Percentiles rank a stretch among this genome's conserved stretches.
Conservation (phyloP, 2,329 filamentous ascomycete genomes). For the Apiospora marii region DNA sequence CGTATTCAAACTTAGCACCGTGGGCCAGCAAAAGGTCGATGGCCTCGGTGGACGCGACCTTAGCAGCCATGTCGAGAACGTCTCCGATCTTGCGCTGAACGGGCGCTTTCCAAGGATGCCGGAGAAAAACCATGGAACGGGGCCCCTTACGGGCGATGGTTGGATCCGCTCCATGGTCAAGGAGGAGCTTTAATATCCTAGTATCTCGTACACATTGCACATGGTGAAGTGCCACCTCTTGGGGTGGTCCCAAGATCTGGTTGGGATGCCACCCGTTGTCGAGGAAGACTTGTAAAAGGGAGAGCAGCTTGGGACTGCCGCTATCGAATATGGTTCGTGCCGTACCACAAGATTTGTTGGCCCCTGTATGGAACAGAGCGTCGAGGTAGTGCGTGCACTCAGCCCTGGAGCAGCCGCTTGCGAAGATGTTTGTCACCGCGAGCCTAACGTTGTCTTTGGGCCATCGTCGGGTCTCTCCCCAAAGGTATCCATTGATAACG, state of each 20-base stretch:
- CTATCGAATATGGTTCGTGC: too few relatives aligned
- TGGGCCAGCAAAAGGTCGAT: constrained; percentile 14
- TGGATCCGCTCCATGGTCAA: constrained; percentile 13
- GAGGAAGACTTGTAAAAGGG: background rate
- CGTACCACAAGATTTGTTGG: too few relatives aligned
- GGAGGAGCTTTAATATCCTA: background rate
- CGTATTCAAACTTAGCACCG: constrained; percentile 22
- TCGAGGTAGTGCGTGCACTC: too few relatives aligned
- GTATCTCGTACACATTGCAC: background rate
- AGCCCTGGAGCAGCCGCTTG: background rate
- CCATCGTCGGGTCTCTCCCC: fast-evolving
- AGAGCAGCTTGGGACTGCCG: background rate
- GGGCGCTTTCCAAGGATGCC: background rate
- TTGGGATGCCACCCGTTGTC: constrained; percentile 25
- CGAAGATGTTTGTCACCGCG: background rate
- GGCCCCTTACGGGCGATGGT: background rate
- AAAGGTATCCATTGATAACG: background rate
- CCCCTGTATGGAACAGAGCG: too few relatives aligned
- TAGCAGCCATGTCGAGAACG: constrained; percentile 9
- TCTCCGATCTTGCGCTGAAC: constrained; percentile 11
- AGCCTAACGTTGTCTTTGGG: background rate
- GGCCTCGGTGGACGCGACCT: background rate
- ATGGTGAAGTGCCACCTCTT: constrained; percentile 9
- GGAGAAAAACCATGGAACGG: background rate
- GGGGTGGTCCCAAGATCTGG: background rate